phyloP scores from a whole-genome alignment of 345 rosid genomes.

The Theobroma cacao region DNA sequence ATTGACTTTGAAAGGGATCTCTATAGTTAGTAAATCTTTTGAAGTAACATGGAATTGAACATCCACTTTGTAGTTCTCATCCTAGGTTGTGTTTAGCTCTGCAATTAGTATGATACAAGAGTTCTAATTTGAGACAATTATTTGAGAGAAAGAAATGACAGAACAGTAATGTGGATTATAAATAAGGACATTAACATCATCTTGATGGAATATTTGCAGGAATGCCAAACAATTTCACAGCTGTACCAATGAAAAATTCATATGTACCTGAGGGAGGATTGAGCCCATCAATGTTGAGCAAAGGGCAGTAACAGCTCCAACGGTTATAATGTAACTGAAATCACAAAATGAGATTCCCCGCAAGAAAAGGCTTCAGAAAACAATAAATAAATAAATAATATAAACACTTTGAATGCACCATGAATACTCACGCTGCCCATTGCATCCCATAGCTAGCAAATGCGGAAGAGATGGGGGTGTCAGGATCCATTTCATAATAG shows the following conservation, averaged over 20 bases:
- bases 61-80: background rate
- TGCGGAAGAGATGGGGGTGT: conserved; percentile 97
- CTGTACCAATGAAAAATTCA: background rate
- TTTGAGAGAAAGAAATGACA: background rate
- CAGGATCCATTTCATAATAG: conserved; percentile 92
- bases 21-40: background rate
- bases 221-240: background rate
- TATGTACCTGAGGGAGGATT: conserved; percentile 86
- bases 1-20: background rate
- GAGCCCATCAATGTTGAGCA: conserved; percentile 96
- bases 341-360: background rate
- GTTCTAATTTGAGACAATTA: background rate
- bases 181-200: background rate
- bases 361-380: background rate
- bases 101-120: background rate
- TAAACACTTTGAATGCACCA: background rate
- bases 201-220: background rate
- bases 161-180: background rate
- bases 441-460: conserved; percentile 87
- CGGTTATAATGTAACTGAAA: conserved; percentile 74
- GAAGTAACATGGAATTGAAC: background rate
- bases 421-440: conserved; percentile 89
- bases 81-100: background rate
- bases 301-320: conserved; percentile 94
- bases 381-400: background rate